These are phyloP conservation scores for Somion occarium DNA, from an alignment of 1,284 basidiomycete species.

Conservation along the genomic window DNA sequence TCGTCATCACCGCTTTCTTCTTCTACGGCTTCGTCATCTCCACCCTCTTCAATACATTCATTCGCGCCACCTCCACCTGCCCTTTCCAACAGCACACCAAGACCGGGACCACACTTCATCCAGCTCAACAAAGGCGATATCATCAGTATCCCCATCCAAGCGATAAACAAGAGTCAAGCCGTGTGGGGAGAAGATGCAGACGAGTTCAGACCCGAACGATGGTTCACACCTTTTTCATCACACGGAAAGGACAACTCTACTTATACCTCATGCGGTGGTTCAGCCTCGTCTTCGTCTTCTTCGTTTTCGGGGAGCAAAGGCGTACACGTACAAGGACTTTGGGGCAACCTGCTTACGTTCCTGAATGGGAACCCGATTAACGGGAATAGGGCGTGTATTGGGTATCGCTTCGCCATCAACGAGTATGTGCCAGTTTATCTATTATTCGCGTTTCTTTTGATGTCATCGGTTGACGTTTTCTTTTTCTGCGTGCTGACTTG, in stretches of 20 bases:
- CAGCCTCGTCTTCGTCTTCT: no score
- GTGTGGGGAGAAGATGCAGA: slow-evolving; percentile 71
- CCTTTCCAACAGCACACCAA: no score
- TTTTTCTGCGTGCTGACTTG: no score
- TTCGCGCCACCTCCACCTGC: neutral
- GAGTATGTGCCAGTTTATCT: slow-evolving; percentile 42
- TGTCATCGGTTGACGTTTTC: neutral
- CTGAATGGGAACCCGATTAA: slow-evolving; percentile 45
- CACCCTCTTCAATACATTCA: neutral
- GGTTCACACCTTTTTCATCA: slow-evolving; percentile 31
- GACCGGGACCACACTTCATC: slow-evolving; percentile 24
- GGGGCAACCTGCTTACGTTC: slow-evolving; percentile 64
- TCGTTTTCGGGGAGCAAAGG: slow-evolving; percentile 34
- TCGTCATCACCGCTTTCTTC: slow-evolving; percentile 4
- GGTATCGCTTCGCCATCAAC: slow-evolving; percentile 64
- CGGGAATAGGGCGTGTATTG: slow-evolving; percentile 67
- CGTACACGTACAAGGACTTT: slow-evolving; percentile 60
- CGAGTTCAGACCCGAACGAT: slow-evolving; percentile 64
- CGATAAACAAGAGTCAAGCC: slow-evolving; percentile 53
- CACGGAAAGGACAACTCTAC: neutral
- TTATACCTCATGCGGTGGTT: no score
- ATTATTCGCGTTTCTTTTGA: neutral
- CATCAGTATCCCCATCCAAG: slow-evolving; percentile 57
- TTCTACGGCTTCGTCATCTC: neutral
- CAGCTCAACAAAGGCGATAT: slow-evolving; percentile 51